Evolutionary conservation across 306 rosid species (phyloP).

Genomic region (Crataegus laevigata): DNA sequence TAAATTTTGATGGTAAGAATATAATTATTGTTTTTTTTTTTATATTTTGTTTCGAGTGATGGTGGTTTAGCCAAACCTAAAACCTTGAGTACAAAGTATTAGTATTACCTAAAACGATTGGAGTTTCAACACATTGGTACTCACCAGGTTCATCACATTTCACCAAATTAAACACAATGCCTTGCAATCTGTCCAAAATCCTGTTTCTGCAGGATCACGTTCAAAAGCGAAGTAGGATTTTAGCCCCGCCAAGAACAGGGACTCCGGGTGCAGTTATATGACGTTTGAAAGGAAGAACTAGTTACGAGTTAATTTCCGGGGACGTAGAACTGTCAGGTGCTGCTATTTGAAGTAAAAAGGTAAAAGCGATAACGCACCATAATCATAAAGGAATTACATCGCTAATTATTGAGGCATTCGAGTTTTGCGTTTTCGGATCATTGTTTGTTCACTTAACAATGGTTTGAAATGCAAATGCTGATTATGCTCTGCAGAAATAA

Average conservation of each 20-base stretch:
- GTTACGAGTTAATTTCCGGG: too few relatives aligned
- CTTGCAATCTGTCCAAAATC: not conserved
- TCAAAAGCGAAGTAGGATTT: too few relatives aligned
- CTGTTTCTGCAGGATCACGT: not conserved
- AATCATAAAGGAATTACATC: not conserved
- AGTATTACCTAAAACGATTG: too few relatives aligned
- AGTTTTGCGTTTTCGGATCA: not conserved
- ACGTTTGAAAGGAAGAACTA: not conserved
- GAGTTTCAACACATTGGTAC: too few relatives aligned
- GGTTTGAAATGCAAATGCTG: not conserved
- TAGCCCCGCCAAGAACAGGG: not conserved
- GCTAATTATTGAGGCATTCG: not conserved
- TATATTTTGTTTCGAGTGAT: too few relatives aligned
- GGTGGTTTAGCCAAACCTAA: too few relatives aligned
- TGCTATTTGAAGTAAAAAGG: not conserved
- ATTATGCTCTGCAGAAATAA: not conserved
- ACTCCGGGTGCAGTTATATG: not conserved
- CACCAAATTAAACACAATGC: not conserved
- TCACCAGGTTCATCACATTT: not conserved
- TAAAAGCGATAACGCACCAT: not conserved
- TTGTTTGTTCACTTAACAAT: not conserved
- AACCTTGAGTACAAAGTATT: too few relatives aligned
- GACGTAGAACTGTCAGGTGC: not conserved
- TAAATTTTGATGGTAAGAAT: too few relatives aligned
- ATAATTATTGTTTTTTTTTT: too few relatives aligned